Base-by-base conservation (phyloP, 225 moss, liverwort and hornwort species). In the Ulota crispa region DNA sequence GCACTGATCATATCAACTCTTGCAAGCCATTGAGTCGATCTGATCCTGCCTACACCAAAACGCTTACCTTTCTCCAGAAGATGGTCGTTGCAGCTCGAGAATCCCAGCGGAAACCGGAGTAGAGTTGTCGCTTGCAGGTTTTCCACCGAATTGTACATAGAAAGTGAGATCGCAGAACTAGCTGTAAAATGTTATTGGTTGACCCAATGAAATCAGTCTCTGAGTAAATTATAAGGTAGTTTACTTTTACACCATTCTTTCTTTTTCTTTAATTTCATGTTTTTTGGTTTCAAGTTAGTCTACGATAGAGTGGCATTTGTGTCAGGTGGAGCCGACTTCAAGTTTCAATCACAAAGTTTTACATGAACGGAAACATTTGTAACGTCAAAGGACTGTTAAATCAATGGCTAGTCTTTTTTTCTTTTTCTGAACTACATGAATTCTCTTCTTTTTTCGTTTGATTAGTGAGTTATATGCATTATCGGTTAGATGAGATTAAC, bases 1-100 rank as follows among this genome's bases (percentile, higher is more conserved):
- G 99, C 66, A 99, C 94, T 73, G 99, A 99, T 73, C 99, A 99
- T 76, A 92, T 99, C 64, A 99, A 99, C 82, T 99, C 99, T 32
- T 99, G 99, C 78, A 99, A 99, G 77, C 99, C 99, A 52, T 73
- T 99, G 76, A 65, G 64, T 89, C 91, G 92, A 36, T 81, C 91
- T 41, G 99, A 99, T 81, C 94, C 96, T 70, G 99, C 94, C 55
- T 99, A 99, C 63, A 89, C 92, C 62, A 96, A 91, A 87, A 94
- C 94, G 30, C 87, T 99, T 54, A 86, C 82, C 71, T 96, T 99
- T 88, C 83, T 99, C 23, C 90, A 88, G 66, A 94, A 89, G 68
- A 81, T 89, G 85, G 76, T 73, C 34, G 84, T 28, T 70, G 56
- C 71, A 76, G 87, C 85, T 85, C 86, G 75, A 67, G 79, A 91